Conservation (phyloP, 1,139 yeast species). For the Blastobotrys persicus region DNA sequence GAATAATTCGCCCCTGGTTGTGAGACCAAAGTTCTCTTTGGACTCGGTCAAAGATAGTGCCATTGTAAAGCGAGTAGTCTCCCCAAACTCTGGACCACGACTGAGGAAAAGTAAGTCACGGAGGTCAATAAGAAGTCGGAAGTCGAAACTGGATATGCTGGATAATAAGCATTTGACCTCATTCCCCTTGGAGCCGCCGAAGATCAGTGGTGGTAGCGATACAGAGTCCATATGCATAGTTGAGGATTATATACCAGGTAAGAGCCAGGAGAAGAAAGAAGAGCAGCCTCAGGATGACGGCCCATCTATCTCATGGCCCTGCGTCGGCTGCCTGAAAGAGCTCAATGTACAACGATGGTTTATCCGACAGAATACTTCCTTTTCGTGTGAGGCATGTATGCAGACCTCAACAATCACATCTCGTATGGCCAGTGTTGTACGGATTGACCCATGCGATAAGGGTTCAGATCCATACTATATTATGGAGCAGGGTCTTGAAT, state of each 20-base stretch:
- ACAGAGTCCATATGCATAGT: slow-evolving; percentile 29
- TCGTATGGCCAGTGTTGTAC: slow-evolving; percentile 3
- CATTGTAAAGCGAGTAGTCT: slow-evolving; percentile 1
- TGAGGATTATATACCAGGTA: slow-evolving; percentile 32
- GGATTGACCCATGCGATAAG: slow-evolving; percentile 11
- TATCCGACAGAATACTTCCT: slow-evolving; percentile 6
- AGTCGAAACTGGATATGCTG: slow-evolving; percentile 58
- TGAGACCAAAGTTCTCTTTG: slow-evolving; percentile 5
- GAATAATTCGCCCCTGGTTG: neutral
- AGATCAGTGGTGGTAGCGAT: slow-evolving; percentile 21
- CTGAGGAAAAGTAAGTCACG: slow-evolving; percentile 1
- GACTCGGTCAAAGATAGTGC: slow-evolving; percentile 7
- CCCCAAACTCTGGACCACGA: slow-evolving; percentile 3
- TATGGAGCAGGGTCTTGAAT: slow-evolving; percentile 24
- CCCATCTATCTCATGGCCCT: neutral
- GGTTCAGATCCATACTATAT: slow-evolving; percentile 19
- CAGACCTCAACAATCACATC: slow-evolving; percentile 10
- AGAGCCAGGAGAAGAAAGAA: neutral
- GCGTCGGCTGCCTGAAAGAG: slow-evolving; percentile 6
- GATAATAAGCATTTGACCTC: slow-evolving; percentile 64
- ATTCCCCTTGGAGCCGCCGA: slow-evolving; percentile 46
- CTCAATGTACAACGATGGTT: slow-evolving; percentile 1
- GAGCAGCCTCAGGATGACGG: neutral
- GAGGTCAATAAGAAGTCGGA: slow-evolving; percentile 27
- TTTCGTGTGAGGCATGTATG: slow-evolving; percentile 17